Base-by-base conservation (phyloP, 2,329 filamentous ascomycete genomes). In the Gliomastix tumulicola region DNA sequence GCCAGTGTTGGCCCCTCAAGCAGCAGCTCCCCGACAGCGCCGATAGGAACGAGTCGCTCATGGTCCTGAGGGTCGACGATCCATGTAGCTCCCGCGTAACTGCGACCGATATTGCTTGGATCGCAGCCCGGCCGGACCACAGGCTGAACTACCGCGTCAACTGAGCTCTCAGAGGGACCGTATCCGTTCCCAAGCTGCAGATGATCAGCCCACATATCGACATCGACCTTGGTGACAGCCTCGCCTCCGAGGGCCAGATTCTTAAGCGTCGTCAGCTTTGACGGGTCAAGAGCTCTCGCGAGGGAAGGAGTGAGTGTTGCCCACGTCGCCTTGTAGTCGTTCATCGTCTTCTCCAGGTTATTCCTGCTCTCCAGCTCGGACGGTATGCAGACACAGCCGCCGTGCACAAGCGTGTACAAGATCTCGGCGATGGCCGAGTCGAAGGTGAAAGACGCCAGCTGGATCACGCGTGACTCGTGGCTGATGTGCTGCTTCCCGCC, bases 1-100 rank as follows among this genome's bases (percentile, higher is more conserved):
- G 46, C 47, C 4, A 56, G 41, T 1, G 49, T 33, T 4, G 49
- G 47, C 0, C 53, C 50, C 28, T 55, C 52, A 4, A 55, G 39
- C 6, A 51, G 22, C 3, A 55, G 42, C 35, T 56, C 53, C 4
- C 51, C 53, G 4, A 49, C 27, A 12, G 34, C 36, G 2, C 49
- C 44, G 15, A 48, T 36, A 0, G 50, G 42, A 0, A 44, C 36
- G 4, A 55, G 38, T 2, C n/a, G 20, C 16, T 43, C 13, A 7
- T 40, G 38, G 7, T 49, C 38, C 4, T 44, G 34, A 4, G 48
- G 28, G 22, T 41, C 30, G 2, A 51, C 42, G 3, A 54, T 40
- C 52, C 53, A 55, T 1, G 17, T 21, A 13, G 20, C 17, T n/a
- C 32, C 32, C 6, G 13, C 32, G 15, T 19, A 19, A 12, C 16